A percentile compares a stretch with the other conserved stretches of the same genome.
Evolutionary conservation across 1,139 yeast genomes (phyloP).

Genomic region (Pichia sp.): DNA sequence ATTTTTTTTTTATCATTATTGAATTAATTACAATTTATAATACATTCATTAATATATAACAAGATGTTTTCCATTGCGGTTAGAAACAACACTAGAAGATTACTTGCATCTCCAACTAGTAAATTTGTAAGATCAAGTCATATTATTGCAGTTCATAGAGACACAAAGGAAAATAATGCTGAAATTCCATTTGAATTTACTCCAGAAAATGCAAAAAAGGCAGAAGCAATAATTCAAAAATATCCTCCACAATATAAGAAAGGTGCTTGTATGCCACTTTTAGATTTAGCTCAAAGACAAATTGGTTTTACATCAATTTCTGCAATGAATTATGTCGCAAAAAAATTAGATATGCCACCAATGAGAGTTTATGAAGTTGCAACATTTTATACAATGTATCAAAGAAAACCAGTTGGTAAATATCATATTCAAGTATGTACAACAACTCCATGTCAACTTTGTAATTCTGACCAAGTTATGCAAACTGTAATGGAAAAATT

Average conservation of each 20-base stretch:
- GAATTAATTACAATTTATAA: too few relatives aligned
- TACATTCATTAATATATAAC: too few relatives aligned
- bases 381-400: constrained; percentile 88
- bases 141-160: constrained; percentile 60
- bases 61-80: constrained; percentile 7
- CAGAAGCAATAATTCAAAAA: constrained; percentile 67
- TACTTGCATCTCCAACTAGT: constrained; percentile 1
- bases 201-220: constrained; percentile 62
- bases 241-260: constrained; percentile 85
- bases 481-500: constrained; percentile 59
- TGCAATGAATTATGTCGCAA: constrained; percentile 91
- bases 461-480: constrained; percentile 77
- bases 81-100: constrained; percentile 12
- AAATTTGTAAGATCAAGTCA: constrained; percentile 21
- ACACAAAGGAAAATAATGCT: constrained; percentile 62
- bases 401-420: constrained; percentile 83
- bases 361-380: constrained; percentile 96
- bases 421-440: constrained; percentile 83
- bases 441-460: constrained; percentile 84
- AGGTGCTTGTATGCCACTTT: constrained; percentile 82
- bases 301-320: constrained; percentile 81
- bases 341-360: constrained; percentile 82
- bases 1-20: too few relatives aligned
- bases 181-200: constrained; percentile 68
- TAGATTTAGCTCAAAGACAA: constrained; percentile 87